These are phyloP conservation scores for Sugiyamaella americana DNA, from an alignment of 805 yeast species.

Conservation along the genomic window DNA sequence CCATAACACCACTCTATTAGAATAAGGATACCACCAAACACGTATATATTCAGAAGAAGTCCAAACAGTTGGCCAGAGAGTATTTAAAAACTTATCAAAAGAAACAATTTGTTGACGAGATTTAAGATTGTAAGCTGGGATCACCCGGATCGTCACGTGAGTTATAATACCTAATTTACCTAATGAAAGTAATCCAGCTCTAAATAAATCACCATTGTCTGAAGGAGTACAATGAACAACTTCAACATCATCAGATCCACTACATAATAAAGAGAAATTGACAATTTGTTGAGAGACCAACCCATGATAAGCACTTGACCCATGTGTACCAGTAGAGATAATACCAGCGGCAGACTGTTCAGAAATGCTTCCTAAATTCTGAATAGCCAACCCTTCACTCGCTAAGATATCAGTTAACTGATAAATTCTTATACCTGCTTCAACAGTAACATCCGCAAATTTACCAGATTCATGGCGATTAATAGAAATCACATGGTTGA, in stretches of 20 bases:
- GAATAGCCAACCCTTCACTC: slow-evolving; percentile 65
- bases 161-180: slow-evolving; percentile 91
- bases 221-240: slow-evolving; percentile 58
- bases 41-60: slow-evolving; percentile 84
- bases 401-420: slow-evolving; percentile 66
- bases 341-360: slow-evolving; percentile 95
- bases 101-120: slow-evolving; percentile 76
- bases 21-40: slow-evolving; percentile 97
- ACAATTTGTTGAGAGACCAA: slow-evolving; percentile 84
- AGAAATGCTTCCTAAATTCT: slow-evolving; percentile 87
- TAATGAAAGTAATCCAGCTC: slow-evolving; percentile 75
- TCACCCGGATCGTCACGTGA: slow-evolving; percentile 74
- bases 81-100: slow-evolving; percentile 63
- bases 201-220: slow-evolving; percentile 59
- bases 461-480: slow-evolving; percentile 22
- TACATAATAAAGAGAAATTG: slow-evolving; percentile 60
- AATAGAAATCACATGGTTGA: slow-evolving; percentile 45
- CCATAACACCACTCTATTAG: slow-evolving; percentile 83
- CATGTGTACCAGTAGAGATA: slow-evolving; percentile 95
- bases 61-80: slow-evolving; percentile 73
- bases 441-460: slow-evolving; percentile 87
- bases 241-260: slow-evolving; percentile 54
- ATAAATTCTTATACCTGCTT: slow-evolving; percentile 80
- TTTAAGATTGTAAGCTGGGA: slow-evolving; percentile 76
- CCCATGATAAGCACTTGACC: slow-evolving; percentile 90